Evolutionary conservation across 345 rosid species (phyloP).

Genomic region (Bretschneidera sinensis): DNA sequence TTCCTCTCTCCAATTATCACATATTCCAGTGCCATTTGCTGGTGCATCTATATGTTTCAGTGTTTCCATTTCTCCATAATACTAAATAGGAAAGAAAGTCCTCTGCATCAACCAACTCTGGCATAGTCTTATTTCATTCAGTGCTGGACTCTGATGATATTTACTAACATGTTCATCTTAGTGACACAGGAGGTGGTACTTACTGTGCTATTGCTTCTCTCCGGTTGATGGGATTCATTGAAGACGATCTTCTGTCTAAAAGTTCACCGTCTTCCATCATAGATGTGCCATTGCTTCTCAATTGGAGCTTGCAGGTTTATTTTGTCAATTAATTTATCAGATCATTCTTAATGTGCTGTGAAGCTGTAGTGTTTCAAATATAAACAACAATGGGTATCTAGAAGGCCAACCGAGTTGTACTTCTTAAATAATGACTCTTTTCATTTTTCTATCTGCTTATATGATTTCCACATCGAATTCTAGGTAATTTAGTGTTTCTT

Average conservation of each 20-base stretch:
- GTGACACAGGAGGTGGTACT: conserved; percentile 89
- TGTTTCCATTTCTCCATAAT: not conserved
- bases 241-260: conserved; percentile 51
- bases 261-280: conserved; percentile 36
- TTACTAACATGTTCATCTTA: conserved; percentile 38
- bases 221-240: conserved; percentile 72
- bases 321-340: too few relatives aligned
- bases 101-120: not conserved
- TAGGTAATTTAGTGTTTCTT: conserved; percentile 3
- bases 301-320: conserved; percentile 74
- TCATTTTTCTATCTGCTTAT: not conserved
- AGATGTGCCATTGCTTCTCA: conserved; percentile 47
- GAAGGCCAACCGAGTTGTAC: conserved; percentile 4
- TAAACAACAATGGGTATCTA: not conserved
- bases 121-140: not conserved
- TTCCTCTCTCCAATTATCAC: not conserved
- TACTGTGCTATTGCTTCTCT: conserved; percentile 94
- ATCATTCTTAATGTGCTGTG: not conserved
- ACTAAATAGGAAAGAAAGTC: not conserved
- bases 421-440: not conserved
- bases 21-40: not conserved
- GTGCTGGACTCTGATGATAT: conserved; percentile 11
- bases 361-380: conserved; percentile 7
- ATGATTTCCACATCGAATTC: not conserved
- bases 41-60: not conserved